Evolutionary conservation across 208 protist genomes (phyloP).

Genomic region (Leishmania lainsoni): DNA sequence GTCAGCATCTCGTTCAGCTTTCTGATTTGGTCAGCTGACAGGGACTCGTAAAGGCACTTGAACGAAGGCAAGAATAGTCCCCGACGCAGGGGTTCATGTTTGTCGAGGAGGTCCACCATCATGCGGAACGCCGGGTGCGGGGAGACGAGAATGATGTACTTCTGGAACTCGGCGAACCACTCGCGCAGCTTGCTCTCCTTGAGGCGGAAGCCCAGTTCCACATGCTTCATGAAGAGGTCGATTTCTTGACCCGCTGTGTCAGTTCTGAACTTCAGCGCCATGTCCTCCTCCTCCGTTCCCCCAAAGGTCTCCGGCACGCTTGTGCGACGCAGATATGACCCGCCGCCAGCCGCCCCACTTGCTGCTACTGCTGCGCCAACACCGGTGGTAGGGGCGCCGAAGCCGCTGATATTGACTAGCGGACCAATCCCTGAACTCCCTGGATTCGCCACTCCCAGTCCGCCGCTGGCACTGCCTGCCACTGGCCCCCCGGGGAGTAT

Average conservation of each 20-base stretch:
- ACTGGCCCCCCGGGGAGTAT: background rate
- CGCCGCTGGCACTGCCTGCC: constrained; percentile 11
- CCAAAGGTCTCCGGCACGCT: constrained; percentile 24
- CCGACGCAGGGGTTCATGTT: constrained; percentile 88
- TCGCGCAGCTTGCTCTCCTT: constrained; percentile 86
- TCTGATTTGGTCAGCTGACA: constrained; percentile 85
- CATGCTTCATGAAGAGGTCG: constrained; percentile 82
- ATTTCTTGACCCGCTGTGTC: constrained; percentile 50
- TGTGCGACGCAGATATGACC: constrained; percentile 32
- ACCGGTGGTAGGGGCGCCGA: background rate
- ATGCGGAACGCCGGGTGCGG: constrained; percentile 89
- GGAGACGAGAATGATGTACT: constrained; percentile 86
- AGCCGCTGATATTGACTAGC: constrained; percentile 3
- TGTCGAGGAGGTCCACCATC: constrained; percentile 91
- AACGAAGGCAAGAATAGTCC: constrained; percentile 91
- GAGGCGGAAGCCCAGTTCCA: constrained; percentile 73
- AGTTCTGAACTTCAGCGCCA: constrained; percentile 22
- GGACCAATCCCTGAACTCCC: constrained; percentile 13
- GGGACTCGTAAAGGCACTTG: constrained; percentile 87
- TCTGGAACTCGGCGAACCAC: constrained; percentile 91
- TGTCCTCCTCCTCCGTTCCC: constrained; percentile 27
- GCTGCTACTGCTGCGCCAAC: background rate
- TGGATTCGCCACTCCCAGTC: constrained; percentile 2
- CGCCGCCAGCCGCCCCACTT: constrained; percentile 10
- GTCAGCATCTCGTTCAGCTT: constrained; percentile 88